phyloP scores from a whole-genome alignment of 768 basidiomycete species.

The Tylopilus intermedius region DNA sequence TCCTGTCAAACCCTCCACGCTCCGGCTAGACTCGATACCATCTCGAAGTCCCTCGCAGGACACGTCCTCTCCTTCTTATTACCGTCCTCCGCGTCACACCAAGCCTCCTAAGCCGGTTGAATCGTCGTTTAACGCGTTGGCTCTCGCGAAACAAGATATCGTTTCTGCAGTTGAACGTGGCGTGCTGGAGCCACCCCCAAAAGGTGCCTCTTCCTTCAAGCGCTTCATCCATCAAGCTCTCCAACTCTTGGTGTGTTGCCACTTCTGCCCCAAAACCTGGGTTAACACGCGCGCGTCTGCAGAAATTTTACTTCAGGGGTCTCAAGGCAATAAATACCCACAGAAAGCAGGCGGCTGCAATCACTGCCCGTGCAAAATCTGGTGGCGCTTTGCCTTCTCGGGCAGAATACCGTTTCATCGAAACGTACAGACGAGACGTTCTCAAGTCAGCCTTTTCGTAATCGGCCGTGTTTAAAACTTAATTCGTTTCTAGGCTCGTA shows the following conservation, averaged over 20 bases:
- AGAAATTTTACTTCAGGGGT: constrained; percentile 86
- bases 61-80: constrained; percentile 21
- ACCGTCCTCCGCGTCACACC: constrained; percentile 24
- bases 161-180: constrained; percentile 63
- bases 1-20: constrained; percentile 45
- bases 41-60: constrained; percentile 22
- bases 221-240: constrained; percentile 46
- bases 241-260: constrained; percentile 40
- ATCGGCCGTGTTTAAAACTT: constrained; percentile 2
- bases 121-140: constrained; percentile 33
- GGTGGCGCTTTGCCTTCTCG: constrained; percentile 64
- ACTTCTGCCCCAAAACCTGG: background rate
- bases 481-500: constrained; percentile 43
- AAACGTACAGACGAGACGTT: constrained; percentile 60
- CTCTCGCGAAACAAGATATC: constrained; percentile 58
- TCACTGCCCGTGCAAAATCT: constrained; percentile 49
- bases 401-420: constrained; percentile 64
- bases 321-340: constrained; percentile 67
- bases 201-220: constrained; percentile 52
- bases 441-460: constrained; percentile 49
- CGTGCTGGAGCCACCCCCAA: constrained; percentile 61
- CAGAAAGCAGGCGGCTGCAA: constrained; percentile 47
- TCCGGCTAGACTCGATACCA: constrained; percentile 16
- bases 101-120: constrained; percentile 17
- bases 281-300: background rate